A percentile compares a stretch with the other conserved stretches of the same genome.
Conservation (phyloP, 2,329 filamentous ascomycete genomes). For the Sclerotinia subarctica region DNA sequence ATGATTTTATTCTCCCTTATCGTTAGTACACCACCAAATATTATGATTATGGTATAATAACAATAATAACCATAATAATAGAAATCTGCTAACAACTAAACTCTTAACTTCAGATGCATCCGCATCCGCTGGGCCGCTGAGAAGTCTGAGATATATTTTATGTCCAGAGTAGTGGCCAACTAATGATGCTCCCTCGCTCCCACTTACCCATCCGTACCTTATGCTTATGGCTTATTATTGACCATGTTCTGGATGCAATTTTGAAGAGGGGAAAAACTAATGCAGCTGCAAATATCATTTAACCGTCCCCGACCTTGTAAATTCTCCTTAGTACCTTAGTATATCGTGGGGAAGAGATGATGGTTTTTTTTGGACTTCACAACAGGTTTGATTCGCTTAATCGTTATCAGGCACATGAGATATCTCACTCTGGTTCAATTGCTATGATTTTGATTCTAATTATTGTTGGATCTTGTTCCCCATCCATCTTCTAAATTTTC, state of each 20-base stretch:
- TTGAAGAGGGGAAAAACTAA: background rate
- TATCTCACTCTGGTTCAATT: background rate
- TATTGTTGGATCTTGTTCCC: background rate
- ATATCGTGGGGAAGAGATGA: conserved; percentile 4
- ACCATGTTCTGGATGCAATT: background rate
- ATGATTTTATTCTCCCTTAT: background rate
- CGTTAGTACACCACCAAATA: too few species aligned
- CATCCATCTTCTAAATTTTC: background rate
- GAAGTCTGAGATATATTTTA: too few species aligned
- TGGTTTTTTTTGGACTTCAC: background rate
- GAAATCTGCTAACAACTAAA: background rate
- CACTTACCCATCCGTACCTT: too few species aligned
- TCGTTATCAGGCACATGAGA: background rate
- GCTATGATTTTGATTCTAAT: background rate
- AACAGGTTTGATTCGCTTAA: background rate
- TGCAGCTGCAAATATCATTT: background rate
- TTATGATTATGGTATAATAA: too few species aligned
- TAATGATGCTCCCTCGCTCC: too few species aligned
- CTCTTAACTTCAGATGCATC: too few species aligned
- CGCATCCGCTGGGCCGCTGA: too few species aligned
- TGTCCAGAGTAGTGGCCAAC: too few species aligned
- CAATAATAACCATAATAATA: too few species aligned
- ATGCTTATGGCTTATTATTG: too few species aligned
- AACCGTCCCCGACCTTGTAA: background rate
- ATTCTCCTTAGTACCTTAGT: background rate